phyloP scores from a whole-genome alignment of 2,329 filamentous ascomycete genomes.

The Cryphonectria naterciae region DNA sequence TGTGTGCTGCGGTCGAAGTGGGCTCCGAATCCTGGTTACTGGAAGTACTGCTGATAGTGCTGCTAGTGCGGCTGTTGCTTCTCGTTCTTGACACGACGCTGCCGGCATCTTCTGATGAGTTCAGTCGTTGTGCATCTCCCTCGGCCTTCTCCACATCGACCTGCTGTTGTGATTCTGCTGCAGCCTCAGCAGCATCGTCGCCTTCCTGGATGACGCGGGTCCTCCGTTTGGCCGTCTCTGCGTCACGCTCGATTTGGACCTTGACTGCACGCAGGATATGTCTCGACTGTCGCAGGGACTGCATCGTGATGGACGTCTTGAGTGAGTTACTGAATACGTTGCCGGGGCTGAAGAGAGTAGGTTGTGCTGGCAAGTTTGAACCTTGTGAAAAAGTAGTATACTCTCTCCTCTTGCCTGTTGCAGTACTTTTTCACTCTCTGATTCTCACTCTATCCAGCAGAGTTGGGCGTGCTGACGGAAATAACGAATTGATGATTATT shows the following conservation, averaged over 20 bases:
- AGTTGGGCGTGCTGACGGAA: background rate
- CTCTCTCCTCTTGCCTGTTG: background rate
- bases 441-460: background rate
- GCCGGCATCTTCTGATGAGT: slow-evolving; percentile 7
- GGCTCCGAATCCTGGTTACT: background rate
- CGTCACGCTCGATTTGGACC: slow-evolving; percentile 33
- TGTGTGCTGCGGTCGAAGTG: slow-evolving; percentile 10
- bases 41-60: background rate
- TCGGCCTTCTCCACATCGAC: slow-evolving; percentile 17
- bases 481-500: background rate
- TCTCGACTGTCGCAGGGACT: slow-evolving; percentile 33
- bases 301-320: slow-evolving; percentile 25
- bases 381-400: background rate
- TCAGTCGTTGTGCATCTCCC: background rate
- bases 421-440: background rate
- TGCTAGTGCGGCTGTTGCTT: background rate
- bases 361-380: background rate
- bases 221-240: slow-evolving; percentile 29
- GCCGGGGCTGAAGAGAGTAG: background rate
- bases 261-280: slow-evolving; percentile 31
- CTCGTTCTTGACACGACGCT: background rate
- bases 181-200: background rate
- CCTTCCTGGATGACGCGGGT: slow-evolving; percentile 21
- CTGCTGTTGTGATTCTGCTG: background rate
- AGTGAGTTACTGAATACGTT: background rate